Base-by-base conservation (phyloP, 208 protist species). In the Wallacemonas rigidus region DNA sequence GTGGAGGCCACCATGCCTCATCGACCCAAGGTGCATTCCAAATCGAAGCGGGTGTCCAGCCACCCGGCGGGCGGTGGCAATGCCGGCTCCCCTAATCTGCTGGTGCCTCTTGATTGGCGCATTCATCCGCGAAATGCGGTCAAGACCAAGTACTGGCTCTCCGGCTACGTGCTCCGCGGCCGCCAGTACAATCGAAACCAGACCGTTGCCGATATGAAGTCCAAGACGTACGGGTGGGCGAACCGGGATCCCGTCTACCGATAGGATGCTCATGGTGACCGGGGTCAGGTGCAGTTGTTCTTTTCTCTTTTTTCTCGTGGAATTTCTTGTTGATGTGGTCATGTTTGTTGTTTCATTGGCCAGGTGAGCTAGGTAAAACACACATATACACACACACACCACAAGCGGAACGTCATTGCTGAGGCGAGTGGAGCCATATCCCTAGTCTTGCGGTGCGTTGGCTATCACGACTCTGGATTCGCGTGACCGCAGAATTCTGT, bases 121-220 rank as follows among this genome's bases (percentile, higher is more conserved):
- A 83, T 94, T 47, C 89, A 97, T 70, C 93, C 90, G 17, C 80
- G 89, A 11, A 97, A 94, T 74, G 79, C 72, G 35, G 92, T 95
- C n/a, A 94, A 95, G 77, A 88, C 90, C 40, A 97, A 97, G 83
- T 95, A 95, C 69, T 97, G 93, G 93, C 89, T 97, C 9, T 97
- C 93, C 1, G 93, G 93, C 26, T 97, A 97, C 79, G 94, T 95
- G 57, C 79, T 97, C 9, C 89, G 90, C 26, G 93, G 93, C 12
- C 75, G 93, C 39, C 90, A 95, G 77, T 95, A 97, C 79, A 93
- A 93, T 75, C 78, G 85, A 35, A 83, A 82, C 53, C 90, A 94
- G 54, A 93, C 89, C 2, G 82, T 92, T n/a, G 90, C 93, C 12
- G 93, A 97, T 61, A 81, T 95, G 72, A 95, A 93, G 74, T 89